phyloP scores from a whole-genome alignment of 2,329 filamentous ascomycete species.

The Trichoderma semiorbis region DNA sequence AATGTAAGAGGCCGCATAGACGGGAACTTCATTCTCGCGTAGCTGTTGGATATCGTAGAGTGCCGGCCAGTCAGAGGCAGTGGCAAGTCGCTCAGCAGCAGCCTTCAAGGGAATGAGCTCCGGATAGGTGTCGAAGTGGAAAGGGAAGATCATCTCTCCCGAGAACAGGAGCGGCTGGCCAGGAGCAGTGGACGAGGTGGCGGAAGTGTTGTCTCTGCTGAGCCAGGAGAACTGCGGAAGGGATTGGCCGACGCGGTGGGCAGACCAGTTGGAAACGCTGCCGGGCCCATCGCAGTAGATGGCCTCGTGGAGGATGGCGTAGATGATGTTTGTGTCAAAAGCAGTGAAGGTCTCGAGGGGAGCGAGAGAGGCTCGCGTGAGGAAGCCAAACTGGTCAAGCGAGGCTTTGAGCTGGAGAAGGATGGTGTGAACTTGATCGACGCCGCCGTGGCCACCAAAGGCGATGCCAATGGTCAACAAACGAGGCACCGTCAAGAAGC shows the following conservation, averaged over 20 bases:
- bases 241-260: conserved; percentile 57
- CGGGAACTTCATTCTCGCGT: conserved; percentile 72
- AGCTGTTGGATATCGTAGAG: conserved; percentile 76
- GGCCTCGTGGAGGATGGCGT: conserved; percentile 81
- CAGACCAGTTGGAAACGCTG: conserved; percentile 69
- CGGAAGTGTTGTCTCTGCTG: conserved; percentile 27
- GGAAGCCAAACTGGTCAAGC: conserved; percentile 69
- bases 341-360: conserved; percentile 63
- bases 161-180: conserved; percentile 68
- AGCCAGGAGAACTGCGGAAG: conserved; percentile 52
- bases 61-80: conserved; percentile 64
- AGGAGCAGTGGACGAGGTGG: conserved; percentile 26
- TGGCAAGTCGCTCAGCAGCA: conserved; percentile 68
- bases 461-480: conserved; percentile 74
- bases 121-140: conserved; percentile 76
- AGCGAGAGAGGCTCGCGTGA: conserved; percentile 68
- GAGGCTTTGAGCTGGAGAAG: conserved; percentile 70
- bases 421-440: conserved; percentile 71
- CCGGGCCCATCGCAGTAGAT: conserved; percentile 73
- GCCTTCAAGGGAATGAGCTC: conserved; percentile 68
- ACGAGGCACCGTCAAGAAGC: conserved; percentile 66
- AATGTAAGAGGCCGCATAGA: conserved; percentile 78
- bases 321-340: conserved; percentile 77
- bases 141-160: conserved; percentile 88
- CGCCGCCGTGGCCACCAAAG: conserved; percentile 75